Evolutionary conservation across 2,329 filamentous ascomycete species (phyloP), one percentile per base, ranked within the genome.

Genomic region (Triangularia setosa): DNA sequence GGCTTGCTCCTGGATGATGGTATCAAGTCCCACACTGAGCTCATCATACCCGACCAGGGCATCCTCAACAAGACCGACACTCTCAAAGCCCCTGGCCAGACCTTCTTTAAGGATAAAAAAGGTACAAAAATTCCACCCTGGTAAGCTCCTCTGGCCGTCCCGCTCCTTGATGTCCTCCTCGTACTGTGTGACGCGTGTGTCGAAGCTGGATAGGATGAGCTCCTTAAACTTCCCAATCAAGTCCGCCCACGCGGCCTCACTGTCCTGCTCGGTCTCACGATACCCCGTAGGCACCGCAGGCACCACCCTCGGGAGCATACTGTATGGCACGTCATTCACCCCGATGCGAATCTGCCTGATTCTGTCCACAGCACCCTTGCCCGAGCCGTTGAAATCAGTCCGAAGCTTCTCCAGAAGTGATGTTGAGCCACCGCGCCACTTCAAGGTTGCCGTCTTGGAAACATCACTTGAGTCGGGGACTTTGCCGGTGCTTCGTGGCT

Each of bases 21-120:
- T 84, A 75, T 98, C 94, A 28, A 99, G 81, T 0, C 93, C 94
- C 59, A 94, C 87, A 52, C 91, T 91, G 9, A 99, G 86, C 78
- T 99, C 94, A 75, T 98, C 95, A 71, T 99, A 99, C 14, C 93
- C 92, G 4, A 95, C 91, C 44, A 99, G 79, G 2, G 95, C 94
- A 81, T 99, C 95, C 73, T 99, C 95, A 8, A 97, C 92, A 9
- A 99, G 81, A 0, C 96, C 96, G 2, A 98, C 93, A 73, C 92
- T 98, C 76, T 99, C 96, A 70, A 99, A 97, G 0, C 94, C 96
- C 69, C 92, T 86, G 1, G 95, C 94, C 35, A 99, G 80, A 0
- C 95, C 95, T 76, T 99, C 95, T 73, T 99, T 99, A 8, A 99
- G 83, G 16, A 99, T 93, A 75, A 99, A 99, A 75, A 99, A 99